These are phyloP conservation scores for Aspergillus oerlinghausenensis DNA, from an alignment of 2,329 filamentous ascomycete species.

Conservation along the genomic window DNA sequence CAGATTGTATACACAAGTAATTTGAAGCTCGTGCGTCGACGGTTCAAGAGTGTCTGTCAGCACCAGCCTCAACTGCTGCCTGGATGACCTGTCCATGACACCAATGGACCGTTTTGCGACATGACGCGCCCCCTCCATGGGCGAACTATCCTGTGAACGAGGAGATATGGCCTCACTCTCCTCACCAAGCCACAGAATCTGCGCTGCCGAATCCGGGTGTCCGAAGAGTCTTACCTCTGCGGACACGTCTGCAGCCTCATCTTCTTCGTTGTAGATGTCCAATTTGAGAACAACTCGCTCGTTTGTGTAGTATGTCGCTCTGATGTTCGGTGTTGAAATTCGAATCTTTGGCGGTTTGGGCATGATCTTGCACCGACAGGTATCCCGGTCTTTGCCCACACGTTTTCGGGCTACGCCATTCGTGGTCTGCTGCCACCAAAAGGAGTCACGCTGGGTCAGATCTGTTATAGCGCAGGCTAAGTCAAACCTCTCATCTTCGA, in stretches of 20 bases:
- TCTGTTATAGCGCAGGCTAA: slow-evolving; percentile 61
- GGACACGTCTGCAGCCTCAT: slow-evolving; percentile 67
- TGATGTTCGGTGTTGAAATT: slow-evolving; percentile 59
- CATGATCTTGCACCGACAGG: slow-evolving; percentile 63
- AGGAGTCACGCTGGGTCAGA: slow-evolving; percentile 27
- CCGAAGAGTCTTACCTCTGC: slow-evolving; percentile 67
- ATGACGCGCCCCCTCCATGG: slow-evolving; percentile 25
- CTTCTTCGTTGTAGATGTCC: slow-evolving; percentile 75
- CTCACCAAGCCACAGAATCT: slow-evolving; percentile 45
- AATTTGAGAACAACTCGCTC: slow-evolving; percentile 68
- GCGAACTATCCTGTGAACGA: slow-evolving; percentile 21
- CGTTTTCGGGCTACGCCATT: slow-evolving; percentile 33
- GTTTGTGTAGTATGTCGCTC: slow-evolving; percentile 77
- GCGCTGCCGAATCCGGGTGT: slow-evolving; percentile 43
- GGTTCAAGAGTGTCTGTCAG: slow-evolving; percentile 49
- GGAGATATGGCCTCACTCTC: slow-evolving; percentile 17
- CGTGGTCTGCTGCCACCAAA: slow-evolving; percentile 41
- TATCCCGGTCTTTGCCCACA: slow-evolving; percentile 44
- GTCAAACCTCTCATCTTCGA: slow-evolving; percentile 63
- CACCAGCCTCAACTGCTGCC: slow-evolving; percentile 38
- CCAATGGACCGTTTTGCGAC: slow-evolving; percentile 33
- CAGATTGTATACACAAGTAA: slow-evolving; percentile 74
- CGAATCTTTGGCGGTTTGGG: slow-evolving; percentile 91
- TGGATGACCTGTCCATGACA: slow-evolving; percentile 28
- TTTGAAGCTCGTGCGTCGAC: slow-evolving; percentile 62